These are phyloP conservation scores for Apiotrichum domesticum DNA, from an alignment of 1,284 basidiomycete genomes.

Conservation along the genomic window DNA sequence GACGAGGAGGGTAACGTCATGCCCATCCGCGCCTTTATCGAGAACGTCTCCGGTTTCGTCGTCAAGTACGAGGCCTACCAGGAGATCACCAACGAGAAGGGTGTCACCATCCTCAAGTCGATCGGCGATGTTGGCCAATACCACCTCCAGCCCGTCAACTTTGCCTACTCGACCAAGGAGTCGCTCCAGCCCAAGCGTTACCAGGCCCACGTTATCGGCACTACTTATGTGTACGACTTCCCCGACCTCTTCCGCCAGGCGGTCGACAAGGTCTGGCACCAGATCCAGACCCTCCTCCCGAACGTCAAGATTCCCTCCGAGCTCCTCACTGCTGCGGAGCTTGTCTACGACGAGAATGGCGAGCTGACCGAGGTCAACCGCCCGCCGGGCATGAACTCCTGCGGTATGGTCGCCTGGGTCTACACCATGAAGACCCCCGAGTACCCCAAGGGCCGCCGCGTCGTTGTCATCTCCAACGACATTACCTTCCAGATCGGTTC, in stretches of 20 bases:
- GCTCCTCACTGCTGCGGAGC: slow-evolving; percentile 75
- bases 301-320: slow-evolving; percentile 68
- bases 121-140: slow-evolving; percentile 85
- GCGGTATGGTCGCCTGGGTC: slow-evolving; percentile 98
- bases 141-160: slow-evolving; percentile 86
- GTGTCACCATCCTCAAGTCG: slow-evolving; percentile 87
- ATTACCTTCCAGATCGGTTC: slow-evolving; percentile 99
- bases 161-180: slow-evolving; percentile 92
- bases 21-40: slow-evolving; percentile 93
- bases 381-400: slow-evolving; percentile 85
- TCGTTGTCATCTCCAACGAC: slow-evolving; percentile 93
- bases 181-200: slow-evolving; percentile 98
- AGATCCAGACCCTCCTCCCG: slow-evolving; percentile 61
- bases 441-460: slow-evolving; percentile 78
- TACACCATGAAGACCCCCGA: slow-evolving; percentile 91
- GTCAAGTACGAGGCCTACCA: slow-evolving; percentile 99
- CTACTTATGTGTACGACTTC: slow-evolving; percentile 99
- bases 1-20: slow-evolving; percentile 87
- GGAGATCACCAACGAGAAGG: slow-evolving; percentile 93
- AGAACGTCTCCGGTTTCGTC: slow-evolving; percentile 97
- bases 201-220: slow-evolving; percentile 97
- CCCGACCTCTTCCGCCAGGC: slow-evolving; percentile 97
- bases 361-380: slow-evolving; percentile 83
- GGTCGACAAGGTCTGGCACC: slow-evolving; percentile 84
- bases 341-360: slow-evolving; percentile 90